phyloP scores from a whole-genome alignment of 495 filamentous ascomycete genomes.

The Entonaema liquescens region DNA sequence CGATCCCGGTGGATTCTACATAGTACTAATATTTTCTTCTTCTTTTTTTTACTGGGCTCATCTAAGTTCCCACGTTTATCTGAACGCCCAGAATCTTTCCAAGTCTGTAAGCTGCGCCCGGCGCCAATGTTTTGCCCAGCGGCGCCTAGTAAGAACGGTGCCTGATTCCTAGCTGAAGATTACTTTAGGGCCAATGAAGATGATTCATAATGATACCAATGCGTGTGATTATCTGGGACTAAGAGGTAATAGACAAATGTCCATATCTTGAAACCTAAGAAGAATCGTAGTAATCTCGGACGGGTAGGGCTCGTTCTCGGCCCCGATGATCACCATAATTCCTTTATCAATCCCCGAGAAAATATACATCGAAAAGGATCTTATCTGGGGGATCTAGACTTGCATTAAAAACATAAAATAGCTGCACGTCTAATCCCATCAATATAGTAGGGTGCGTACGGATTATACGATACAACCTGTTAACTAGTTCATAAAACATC shows the following conservation, averaged over 20 bases:
- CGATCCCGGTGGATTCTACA: slow-evolving; percentile 14
- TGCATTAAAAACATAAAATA: slow-evolving; percentile 1
- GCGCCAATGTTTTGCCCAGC: slow-evolving; percentile 15
- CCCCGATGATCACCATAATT: neutral
- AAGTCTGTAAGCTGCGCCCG: neutral
- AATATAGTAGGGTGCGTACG: neutral
- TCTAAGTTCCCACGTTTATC: neutral
- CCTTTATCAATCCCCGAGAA: slow-evolving; percentile 8
- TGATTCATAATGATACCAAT: neutral
- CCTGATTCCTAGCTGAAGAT: slow-evolving; percentile 24
- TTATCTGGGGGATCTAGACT: slow-evolving; percentile 3
- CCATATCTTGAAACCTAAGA: neutral
- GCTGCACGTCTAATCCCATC: neutral
- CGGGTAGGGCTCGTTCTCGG: slow-evolving; percentile 3
- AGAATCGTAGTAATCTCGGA: slow-evolving; percentile 6
- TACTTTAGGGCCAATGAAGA: neutral
- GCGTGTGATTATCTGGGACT: neutral
- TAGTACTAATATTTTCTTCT: neutral
- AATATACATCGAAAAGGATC: neutral
- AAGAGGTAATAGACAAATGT: neutral
- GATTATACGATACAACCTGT: neutral
- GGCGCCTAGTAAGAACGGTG: slow-evolving; percentile 13
- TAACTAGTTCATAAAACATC: no score
- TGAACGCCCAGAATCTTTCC: neutral
- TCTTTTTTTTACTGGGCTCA: neutral